phyloP scores from a whole-genome alignment of 2,329 filamentous ascomycete genomes.

The Thelonectria blattea region DNA sequence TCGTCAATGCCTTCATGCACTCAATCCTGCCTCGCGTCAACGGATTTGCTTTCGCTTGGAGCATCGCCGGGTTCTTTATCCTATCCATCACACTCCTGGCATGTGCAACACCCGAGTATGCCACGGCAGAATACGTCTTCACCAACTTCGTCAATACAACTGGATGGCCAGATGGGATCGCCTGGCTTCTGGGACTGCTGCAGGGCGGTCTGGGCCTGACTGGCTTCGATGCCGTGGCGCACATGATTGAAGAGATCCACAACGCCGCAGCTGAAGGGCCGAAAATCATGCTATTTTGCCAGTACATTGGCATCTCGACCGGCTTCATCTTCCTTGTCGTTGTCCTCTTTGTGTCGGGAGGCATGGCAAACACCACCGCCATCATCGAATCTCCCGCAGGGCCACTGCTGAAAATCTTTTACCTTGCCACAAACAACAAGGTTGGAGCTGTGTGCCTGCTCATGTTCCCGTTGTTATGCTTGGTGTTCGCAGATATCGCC shows the following conservation, averaged over 20 bases:
- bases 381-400: conserved; percentile 62
- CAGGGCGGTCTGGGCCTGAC: conserved; percentile 43
- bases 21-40: conserved; percentile 55
- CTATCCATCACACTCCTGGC: conserved; percentile 73
- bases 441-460: conserved; percentile 68
- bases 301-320: conserved; percentile 66
- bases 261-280: conserved; percentile 40
- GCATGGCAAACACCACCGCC: conserved; percentile 52
- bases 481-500: conserved; percentile 66
- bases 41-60: conserved; percentile 73
- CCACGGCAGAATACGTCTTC: conserved; percentile 40
- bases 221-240: conserved; percentile 44
- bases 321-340: conserved; percentile 68
- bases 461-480: conserved; percentile 70
- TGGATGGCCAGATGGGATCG: conserved; percentile 43
- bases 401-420: conserved; percentile 67
- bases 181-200: conserved; percentile 43
- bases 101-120: conserved; percentile 67
- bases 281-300: conserved; percentile 58
- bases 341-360: conserved; percentile 67
- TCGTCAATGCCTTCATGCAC: conserved; percentile 41
- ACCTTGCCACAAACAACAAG: conserved; percentile 65
- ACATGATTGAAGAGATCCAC: conserved; percentile 46
- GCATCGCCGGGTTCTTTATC: conserved; percentile 68
- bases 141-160: conserved; percentile 42